Evolutionary conservation across 1,139 yeast species (phyloP).

Genomic region (Lodderomyces jiufengensis): DNA sequence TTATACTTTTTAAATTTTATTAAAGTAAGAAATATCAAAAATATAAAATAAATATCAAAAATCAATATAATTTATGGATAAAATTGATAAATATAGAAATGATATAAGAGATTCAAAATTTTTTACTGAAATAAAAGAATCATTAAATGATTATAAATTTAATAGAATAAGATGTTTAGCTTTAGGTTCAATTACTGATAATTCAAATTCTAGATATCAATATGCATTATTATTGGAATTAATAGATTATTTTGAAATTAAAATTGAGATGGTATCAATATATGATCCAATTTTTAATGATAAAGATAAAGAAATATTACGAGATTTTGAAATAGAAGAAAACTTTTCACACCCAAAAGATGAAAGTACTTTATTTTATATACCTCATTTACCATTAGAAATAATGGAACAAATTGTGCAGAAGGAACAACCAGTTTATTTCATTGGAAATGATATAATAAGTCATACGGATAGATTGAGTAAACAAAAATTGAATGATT

Average conservation of each 20-base stretch:
- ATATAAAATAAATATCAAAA: no score
- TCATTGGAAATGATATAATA: slow-evolving; percentile 48
- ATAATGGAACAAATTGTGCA: slow-evolving; percentile 47
- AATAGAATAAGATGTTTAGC: slow-evolving; percentile 61
- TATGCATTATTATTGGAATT: slow-evolving; percentile 51
- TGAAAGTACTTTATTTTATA: slow-evolving; percentile 41
- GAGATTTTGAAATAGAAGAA: slow-evolving; percentile 19
- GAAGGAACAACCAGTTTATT: slow-evolving; percentile 26
- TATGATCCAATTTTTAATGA: slow-evolving; percentile 64
- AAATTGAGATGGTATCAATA: slow-evolving; percentile 34
- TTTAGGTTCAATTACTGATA: slow-evolving; percentile 61
- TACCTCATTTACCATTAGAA: slow-evolving; percentile 73
- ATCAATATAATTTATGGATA: no score
- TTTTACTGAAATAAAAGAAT: slow-evolving; percentile 17
- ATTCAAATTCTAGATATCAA: slow-evolving; percentile 60
- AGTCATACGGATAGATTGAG: slow-evolving; percentile 53
- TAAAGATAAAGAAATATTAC: slow-evolving; percentile 37
- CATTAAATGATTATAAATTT: slow-evolving; percentile 10
- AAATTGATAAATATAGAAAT: slow-evolving; percentile 6
- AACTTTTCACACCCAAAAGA: slow-evolving; percentile 13
- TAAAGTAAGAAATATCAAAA: no score
- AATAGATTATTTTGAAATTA: slow-evolving; percentile 18
- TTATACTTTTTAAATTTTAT: no score
- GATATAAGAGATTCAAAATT: slow-evolving; percentile 22
- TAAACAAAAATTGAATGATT: slow-evolving; percentile 33